Evolutionary conservation across 208 protist genomes (phyloP), one percentile per base, ranked within the genome.

Genomic region (Angomonas deanei): DNA sequence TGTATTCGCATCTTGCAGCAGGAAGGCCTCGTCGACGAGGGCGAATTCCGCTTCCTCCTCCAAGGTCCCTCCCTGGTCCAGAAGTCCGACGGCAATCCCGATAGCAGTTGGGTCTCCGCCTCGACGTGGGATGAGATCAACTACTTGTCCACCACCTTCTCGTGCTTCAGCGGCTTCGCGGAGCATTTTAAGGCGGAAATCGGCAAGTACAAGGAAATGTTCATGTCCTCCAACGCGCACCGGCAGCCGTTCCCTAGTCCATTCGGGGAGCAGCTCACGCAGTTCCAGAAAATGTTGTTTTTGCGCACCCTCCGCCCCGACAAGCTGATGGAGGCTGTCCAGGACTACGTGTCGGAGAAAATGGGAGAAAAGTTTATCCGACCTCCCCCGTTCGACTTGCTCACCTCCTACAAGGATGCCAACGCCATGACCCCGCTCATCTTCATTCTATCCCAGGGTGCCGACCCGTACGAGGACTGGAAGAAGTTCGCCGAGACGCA

Each of bases 371-470:
- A 74, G 46, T 99, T 98, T 70, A 97, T 98, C 64, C 88, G 97
- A 19, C 93, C 98, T 1, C 98, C 98, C 34, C 86, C 91, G 23
- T 99, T 99, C 72, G 95, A 99, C 80, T 71, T 99, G 6, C 66
- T 80, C 17, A 87, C 82, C 21, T 97, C 96, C 24, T 99, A 94
- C 89, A 91, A 93, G 61, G 97, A 98, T 64, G 92, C 93, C 15
- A 92, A 74, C n/a, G 48, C 88, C 19, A 85, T 65, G 28, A 92
- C 93, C 23, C 98, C 98, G 46, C 75, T 99, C 47, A 97, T 99
- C 66, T 99, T 99, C 68, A 92, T 99, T 28, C 86, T 99, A n/a
- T 99, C 96, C 11, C 83, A 97, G 30, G 98, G 98, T 68, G 97
- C 98, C 5, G 98, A 99, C 82, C 98, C 98, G 11, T 92, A 90